Evolutionary conservation across 2,329 filamentous ascomycete species (phyloP), one percentile per base, ranked within the genome.

Genomic region (Beauveria pseudobassiana): DNA sequence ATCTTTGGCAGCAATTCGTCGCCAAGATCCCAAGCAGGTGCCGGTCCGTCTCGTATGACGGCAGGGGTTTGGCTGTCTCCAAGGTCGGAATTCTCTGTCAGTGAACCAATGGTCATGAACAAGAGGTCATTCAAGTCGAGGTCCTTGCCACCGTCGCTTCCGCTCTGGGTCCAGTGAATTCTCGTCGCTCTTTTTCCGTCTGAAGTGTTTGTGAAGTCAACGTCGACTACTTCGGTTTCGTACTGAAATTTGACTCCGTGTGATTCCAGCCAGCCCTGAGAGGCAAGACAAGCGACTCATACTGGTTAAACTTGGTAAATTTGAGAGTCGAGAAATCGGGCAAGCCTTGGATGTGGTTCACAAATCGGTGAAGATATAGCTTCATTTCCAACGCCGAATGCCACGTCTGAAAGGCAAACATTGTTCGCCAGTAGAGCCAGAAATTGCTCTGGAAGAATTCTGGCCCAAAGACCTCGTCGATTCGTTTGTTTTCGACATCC

Each of bases 361-460:
- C 45, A 16, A 48, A 48, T 48, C 45, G 5, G 45, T 48, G 45
- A 48, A 48, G 45, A 3, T 48, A 48, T 5, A 76, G 66, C 0
- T 76, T 79, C 12, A 68, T 71, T 28, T 77, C 69, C 5, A 77
- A 77, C 34, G 78, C 77, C 0, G 73, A 75, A 61, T 74, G 72
- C 68, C 76, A 71, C 20, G 45, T 48, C 45, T 48, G 45, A 48
- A 48, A 48, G 45, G 45, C 45, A 24, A 48, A 48, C 45, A 48
- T 48, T 48, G 45, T 48, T 14, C 26, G 45, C 45, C 45, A 48
- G 45, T 48, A 48, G 45, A 48, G 45, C 45, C 45, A 48, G 45
- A 48, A 48, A 48, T 48, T 48, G 22, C 45, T 48, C 45, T 26
- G 7, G 45, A 48, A 48, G 22, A 48, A 48, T 26, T 48, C 45